Base-by-base conservation (phyloP, 352 stramenopile genomes). In the Phytophthora pinifolia region DNA sequence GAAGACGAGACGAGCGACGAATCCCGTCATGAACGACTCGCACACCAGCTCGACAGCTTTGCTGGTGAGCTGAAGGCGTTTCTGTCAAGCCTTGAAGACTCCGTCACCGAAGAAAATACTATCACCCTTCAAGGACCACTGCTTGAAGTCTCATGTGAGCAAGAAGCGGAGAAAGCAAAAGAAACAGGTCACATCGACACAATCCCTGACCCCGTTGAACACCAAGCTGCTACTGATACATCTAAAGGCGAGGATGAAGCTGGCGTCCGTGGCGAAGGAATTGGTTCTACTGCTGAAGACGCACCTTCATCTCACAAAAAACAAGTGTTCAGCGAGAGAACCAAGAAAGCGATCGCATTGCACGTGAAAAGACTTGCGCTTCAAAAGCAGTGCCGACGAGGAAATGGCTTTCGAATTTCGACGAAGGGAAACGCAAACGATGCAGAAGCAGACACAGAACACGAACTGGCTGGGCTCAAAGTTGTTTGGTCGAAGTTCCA, bases 401-500 rank as follows among this genome's bases (percentile, higher is more conserved):
- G 44, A 14, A 38, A 20, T 30, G 15, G 41, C 14, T 15, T 45
- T 1, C 31, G 32, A 27, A 17, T 25, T 4, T 60, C 37, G 25
- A 42, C 44, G 3, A 41, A 15, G 15, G 22, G 36, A 37, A 39
- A 45, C 13, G 9, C 17, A 25, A 17, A 14, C 0, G 10, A 31
- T 39, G 5, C 22, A 18, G 31, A 44, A 25, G 14, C 20, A 4
- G 15, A 47, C 29, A 32, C 4, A 32, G 18, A 62, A 6, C 27
- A 54, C n/a, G 13, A 46, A 33, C 38, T 10, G 14, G 6, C 10
- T 41, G 30, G 31, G 2, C 37, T 34, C 10, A 62, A 52, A 35
- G 27, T 52, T 1, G 9, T 70, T 22, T 86, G 72, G 74, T 74
- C 63, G 9, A 68, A 72, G 18, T 76, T 81, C 39, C 80, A 88